Base-by-base conservation (phyloP, 306 rosid genomes). In the Vigna reflexopilosa region DNA sequence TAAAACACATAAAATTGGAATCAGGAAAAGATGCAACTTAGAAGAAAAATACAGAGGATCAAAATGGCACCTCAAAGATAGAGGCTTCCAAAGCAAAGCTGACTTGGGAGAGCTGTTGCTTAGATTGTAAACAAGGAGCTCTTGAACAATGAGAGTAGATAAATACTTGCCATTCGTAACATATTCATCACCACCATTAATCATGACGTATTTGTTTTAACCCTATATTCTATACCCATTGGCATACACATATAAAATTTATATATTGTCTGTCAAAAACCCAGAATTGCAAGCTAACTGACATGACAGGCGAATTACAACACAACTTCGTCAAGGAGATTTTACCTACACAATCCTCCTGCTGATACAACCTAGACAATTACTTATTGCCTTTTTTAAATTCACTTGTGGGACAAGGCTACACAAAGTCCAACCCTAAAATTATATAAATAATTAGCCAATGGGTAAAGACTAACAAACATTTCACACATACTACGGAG, bases 331-430 rank as follows among this genome's bases (percentile, higher is more conserved):
- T 28, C 64, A 68, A 69, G 81, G 65, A 40, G 19, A 20, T 63
- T 76, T 48, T 63, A 45, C 67, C 65, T 12, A 73, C 72, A 52
- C 66, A 45, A 45, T 34, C 11, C 48, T 56, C 61, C 7, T 32
- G 32, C 49, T 10, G 64, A 52, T 72, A 75, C 72, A 65, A 72
- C 68, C 87, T n/a, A 76, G 58, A 77, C 36, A 62, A 24, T 8
- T 40, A 66, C 64, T 24, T 16, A 49, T 32, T 58, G 6, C 5
- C 38, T 13, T 54, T 34, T 65, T 73, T 77, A 44, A 52, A 32
- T 61, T 61, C 3, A 67, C 59, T 61, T 9, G 70, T 63, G 38
- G 26, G 7, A 67, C 48, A 80, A 49, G 30, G 55, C 17, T 44
- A 66, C 55, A 20, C 49, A 9, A 62, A 52, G 19, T 30, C 28